A percentile compares a stretch with the other conserved stretches of the same genome.
phyloP scores from a whole-genome alignment of 1,284 basidiomycete species.

The Ustilago xerochloae region DNA sequence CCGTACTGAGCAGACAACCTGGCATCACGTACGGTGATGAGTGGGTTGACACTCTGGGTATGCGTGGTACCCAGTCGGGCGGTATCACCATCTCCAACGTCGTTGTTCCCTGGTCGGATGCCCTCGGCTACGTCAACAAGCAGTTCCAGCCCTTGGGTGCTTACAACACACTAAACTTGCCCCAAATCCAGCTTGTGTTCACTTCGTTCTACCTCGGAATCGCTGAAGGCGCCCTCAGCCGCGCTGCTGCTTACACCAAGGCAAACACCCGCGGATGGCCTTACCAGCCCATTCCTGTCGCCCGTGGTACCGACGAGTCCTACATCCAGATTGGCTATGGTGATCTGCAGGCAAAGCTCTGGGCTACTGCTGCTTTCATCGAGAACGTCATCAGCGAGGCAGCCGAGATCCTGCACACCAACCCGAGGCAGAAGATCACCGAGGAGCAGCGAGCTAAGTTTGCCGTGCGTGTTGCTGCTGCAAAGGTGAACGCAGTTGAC shows the following conservation, averaged over 20 bases:
- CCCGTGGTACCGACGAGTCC: constrained; percentile 62
- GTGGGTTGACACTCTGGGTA: constrained; percentile 68
- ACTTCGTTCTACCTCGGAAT: constrained; percentile 68
- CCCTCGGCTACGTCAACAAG: constrained; percentile 57
- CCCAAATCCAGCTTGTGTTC: constrained; percentile 67
- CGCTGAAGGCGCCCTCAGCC: constrained; percentile 63
- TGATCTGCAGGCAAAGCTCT: constrained; percentile 63
- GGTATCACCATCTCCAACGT: constrained; percentile 63
- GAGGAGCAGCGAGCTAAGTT: constrained; percentile 63
- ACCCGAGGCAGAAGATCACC: constrained; percentile 51
- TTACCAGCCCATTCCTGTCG: constrained; percentile 56
- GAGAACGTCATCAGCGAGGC: constrained; percentile 54
- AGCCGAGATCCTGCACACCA: constrained; percentile 46
- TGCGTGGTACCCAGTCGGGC: constrained; percentile 65
- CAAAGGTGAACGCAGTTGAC: constrained; percentile 65
- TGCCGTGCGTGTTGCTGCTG: constrained; percentile 65
- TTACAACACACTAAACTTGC: constrained; percentile 67
- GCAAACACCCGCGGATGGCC: constrained; percentile 67
- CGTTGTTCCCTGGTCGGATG: constrained; percentile 57
- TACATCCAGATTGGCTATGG: constrained; percentile 68
- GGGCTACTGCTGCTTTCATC: constrained; percentile 65
- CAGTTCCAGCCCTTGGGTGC: constrained; percentile 60
- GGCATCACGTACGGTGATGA: constrained; percentile 67
- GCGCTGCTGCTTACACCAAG: constrained; percentile 62
- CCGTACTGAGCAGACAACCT: constrained; percentile 59